A percentile compares a stretch with the other conserved stretches of the same genome.
These are phyloP conservation scores for Actinomortierella wolfii DNA, from an alignment of 371 early-diverging fungal species.

Conservation along the genomic window DNA sequence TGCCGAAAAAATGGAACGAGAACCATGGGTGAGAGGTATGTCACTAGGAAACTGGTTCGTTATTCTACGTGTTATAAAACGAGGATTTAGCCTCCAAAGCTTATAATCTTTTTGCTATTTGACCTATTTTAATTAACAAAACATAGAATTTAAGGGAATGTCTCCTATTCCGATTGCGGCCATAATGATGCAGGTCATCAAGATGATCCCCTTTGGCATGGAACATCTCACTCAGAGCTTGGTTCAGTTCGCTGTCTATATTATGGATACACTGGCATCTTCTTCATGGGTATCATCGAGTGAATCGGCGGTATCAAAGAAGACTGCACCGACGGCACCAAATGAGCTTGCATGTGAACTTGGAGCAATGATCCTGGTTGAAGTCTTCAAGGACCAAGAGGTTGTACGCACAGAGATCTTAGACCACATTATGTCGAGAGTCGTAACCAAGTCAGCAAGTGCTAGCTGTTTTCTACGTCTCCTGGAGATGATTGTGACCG, in stretches of 20 bases:
- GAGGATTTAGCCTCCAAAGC: neutral
- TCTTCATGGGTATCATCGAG: slow-evolving; percentile 32
- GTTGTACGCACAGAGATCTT: slow-evolving; percentile 63
- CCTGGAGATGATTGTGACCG: slow-evolving; percentile 51
- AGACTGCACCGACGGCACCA: slow-evolving; percentile 20
- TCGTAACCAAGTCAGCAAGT: slow-evolving; percentile 59
- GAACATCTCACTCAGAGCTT: slow-evolving; percentile 68
- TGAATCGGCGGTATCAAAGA: slow-evolving; percentile 21
- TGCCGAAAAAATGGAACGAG: slow-evolving; percentile 51
- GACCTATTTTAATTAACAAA: too few species aligned
- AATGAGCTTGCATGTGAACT: slow-evolving; percentile 46
- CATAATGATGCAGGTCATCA: slow-evolving; percentile 44
- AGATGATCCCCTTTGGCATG: slow-evolving; percentile 59
- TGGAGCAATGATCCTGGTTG: slow-evolving; percentile 51
- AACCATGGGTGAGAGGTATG: slow-evolving; percentile 58
- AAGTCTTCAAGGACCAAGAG: slow-evolving; percentile 61
- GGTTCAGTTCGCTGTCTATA: slow-evolving; percentile 56
- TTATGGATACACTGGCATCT: slow-evolving; percentile 56
- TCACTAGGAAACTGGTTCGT: neutral
- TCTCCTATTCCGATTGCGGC: slow-evolving; percentile 19
- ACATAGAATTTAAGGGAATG: slow-evolving; percentile 36
- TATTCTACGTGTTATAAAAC: too few species aligned
- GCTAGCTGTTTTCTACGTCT: slow-evolving; percentile 54
- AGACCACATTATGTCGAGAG: slow-evolving; percentile 63
- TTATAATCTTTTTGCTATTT: neutral